Base-by-base conservation (phyloP, 352 stramenopile species). In the Pythium folliculosum region DNA sequence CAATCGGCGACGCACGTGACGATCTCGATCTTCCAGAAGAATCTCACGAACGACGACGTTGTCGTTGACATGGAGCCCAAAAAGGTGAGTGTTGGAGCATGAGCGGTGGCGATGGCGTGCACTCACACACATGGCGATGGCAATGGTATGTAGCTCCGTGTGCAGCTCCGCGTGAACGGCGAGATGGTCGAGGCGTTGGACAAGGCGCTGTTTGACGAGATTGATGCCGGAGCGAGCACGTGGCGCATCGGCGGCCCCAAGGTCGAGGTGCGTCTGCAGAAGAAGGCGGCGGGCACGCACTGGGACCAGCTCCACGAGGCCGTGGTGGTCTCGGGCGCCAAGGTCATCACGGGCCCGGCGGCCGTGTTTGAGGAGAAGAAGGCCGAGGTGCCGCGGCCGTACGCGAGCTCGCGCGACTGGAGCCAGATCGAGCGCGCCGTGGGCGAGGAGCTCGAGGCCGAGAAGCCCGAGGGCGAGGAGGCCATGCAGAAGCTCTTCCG, bases 401-500 rank as follows among this genome's bases (percentile, higher is more conserved):
- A 97, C 63, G 81, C 85, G n/a, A 94, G 84, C 70, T 77, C 77
- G 38, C 84, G 88, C 48, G 84, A 97, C 69, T 97, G 91, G 91
- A 92, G 95, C 55, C 75, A 84, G 55, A 94, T 97, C 53, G 90
- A 95, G 52, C 89, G 87, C 30, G 71, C 76, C 16, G 84, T 97
- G 22, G 75, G 70, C 27, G 79, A 97, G 43, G 86, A 96, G 63
- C 72, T 96, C 16, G 86, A 95, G 57, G 67, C 75, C 7, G 90
- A 96, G 56, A 97, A 97, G 65, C 90, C 90, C 8, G 91, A 97
- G 66, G 91, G 91, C 51, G 91, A 97, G 53, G 91, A 96, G 44
- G 91, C 91, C 17, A 89, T 97, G 80, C 86, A 97, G 60, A 94
- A 96, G 60, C 84, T 98, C 12, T 98, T 97, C 72, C 77, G 77